These are phyloP conservation scores for Orbilia brochopaga DNA, from an alignment of 2,329 filamentous ascomycete genomes.

Conservation along the genomic window DNA sequence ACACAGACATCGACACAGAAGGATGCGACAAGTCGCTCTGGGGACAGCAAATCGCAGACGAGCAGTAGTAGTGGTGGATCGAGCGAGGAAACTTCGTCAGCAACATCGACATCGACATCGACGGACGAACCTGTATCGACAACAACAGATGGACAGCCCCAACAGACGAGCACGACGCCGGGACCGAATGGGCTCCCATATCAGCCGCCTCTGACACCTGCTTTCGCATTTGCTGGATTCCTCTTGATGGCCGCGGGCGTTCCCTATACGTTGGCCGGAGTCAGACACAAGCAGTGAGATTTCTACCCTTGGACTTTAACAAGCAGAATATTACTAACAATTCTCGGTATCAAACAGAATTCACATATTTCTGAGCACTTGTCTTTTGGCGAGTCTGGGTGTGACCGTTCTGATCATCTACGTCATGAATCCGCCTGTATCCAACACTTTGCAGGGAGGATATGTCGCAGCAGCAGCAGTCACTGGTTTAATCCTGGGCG, in stretches of 20 bases:
- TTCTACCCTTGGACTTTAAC: neutral
- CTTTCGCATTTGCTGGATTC: slow-evolving; percentile 77
- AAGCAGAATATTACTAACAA: neutral
- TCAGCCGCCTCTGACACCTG: slow-evolving; percentile 76
- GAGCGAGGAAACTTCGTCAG: neutral
- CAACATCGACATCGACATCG: slow-evolving; percentile 19
- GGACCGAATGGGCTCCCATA: slow-evolving; percentile 67
- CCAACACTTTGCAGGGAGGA: slow-evolving; percentile 77
- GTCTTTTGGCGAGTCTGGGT: slow-evolving; percentile 73
- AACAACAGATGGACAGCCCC: neutral
- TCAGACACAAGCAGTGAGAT: slow-evolving; percentile 73
- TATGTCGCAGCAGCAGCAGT: slow-evolving; percentile 80
- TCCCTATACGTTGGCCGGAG: slow-evolving; percentile 75
- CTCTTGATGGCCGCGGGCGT: slow-evolving; percentile 76
- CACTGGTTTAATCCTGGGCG: slow-evolving; percentile 76
- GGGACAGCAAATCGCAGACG: neutral
- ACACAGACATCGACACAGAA: slow-evolving; percentile 7
- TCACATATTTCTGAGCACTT: slow-evolving; percentile 79
- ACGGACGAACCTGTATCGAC: slow-evolving; percentile 8
- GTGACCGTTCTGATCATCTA: slow-evolving; percentile 85
- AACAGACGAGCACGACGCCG: slow-evolving; percentile 17
- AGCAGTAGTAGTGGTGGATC: slow-evolving; percentile 1
- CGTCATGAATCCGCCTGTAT: slow-evolving; percentile 80
- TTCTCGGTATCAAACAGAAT: slow-evolving; percentile 59
- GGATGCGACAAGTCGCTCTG: neutral